Base-by-base conservation (phyloP, 306 rosid genomes). In the Carpinus fangiana region DNA sequence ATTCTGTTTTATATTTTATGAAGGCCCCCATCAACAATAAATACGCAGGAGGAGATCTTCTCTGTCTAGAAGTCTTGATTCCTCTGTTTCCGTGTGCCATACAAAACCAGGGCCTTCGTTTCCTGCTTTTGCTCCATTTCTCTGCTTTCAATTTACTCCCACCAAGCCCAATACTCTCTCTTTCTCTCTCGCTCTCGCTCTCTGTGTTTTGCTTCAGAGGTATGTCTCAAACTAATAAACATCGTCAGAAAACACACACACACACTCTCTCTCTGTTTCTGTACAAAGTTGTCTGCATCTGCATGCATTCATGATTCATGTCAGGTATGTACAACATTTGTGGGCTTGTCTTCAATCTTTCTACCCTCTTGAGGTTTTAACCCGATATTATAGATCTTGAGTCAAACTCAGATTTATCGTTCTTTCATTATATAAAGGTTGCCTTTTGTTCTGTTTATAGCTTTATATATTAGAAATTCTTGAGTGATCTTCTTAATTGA, bases 271-370 rank as follows among this genome's bases (percentile, higher is more conserved):
- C 8, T 0, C 45, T 3, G n/a, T 34, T 14, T 34, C 46, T 34
- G 47, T 64, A 10, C 10, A 11, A 13, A 13, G 12, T 65, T 65
- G 38, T 38, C 48, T 17, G 6, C 48, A 34, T 65, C 70, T 66
- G 71, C 72, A 18, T 36, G 23, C 72, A 66, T 66, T 38, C 72
- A 38, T 66, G 28, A 66, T 66, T 38, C 72, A 38, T 66, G 3
- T 41, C 21, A 8, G 72, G 51, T 41, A 4, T 38, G 7, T 8
- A 18, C 28, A 38, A 38, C 72, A 18, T 14, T 66, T 41, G 2
- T 18, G 23, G 72, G 50, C 16, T 12, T 65, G 26, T 10, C 47
- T 65, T 65, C 9, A 65, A 36, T 17, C 26, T 10, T 17, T 66
- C n/a, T 66, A 41, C 12, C 72, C 14, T 16, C 47, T 8, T 2